phyloP scores from a whole-genome alignment of 2,329 filamentous ascomycete species.

The Davidsoniella virescens region DNA sequence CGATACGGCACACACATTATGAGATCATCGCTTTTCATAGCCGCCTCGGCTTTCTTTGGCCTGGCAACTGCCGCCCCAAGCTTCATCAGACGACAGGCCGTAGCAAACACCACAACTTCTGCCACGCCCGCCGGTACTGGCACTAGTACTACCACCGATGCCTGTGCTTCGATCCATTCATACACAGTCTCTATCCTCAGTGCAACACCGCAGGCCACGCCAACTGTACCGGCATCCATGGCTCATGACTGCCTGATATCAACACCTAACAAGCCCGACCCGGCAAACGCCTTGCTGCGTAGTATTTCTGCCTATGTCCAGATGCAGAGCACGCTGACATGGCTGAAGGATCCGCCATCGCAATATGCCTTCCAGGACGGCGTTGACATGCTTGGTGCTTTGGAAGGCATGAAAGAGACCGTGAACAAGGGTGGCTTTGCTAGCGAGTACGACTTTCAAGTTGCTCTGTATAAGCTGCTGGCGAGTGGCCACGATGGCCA shows the following conservation, averaged over 20 bases:
- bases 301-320: constrained; percentile 27
- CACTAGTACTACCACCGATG: not conserved
- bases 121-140: constrained; percentile 8
- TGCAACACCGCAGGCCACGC: constrained; percentile 14
- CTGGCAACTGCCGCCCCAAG: no score
- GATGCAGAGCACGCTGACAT: constrained; percentile 32
- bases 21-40: no score
- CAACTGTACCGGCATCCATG: constrained; percentile 22
- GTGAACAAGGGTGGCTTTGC: constrained; percentile 26
- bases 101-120: not conserved
- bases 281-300: constrained; percentile 22
- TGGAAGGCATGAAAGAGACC: constrained; percentile 29
- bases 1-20: no score
- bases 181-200: not conserved
- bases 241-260: constrained; percentile 24
- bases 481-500: constrained; percentile 48
- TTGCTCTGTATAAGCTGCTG: constrained; percentile 33
- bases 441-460: constrained; percentile 39
- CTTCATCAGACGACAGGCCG: not conserved
- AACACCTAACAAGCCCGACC: constrained; percentile 23
- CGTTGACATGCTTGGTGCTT: constrained; percentile 29
- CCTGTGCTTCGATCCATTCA: constrained; percentile 4
- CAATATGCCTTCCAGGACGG: constrained; percentile 30
- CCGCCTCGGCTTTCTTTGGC: no score
- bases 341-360: constrained; percentile 34